Evolutionary conservation across 495 filamentous ascomycete species (phyloP).

Genomic region (Pyrenula aspistea): DNA sequence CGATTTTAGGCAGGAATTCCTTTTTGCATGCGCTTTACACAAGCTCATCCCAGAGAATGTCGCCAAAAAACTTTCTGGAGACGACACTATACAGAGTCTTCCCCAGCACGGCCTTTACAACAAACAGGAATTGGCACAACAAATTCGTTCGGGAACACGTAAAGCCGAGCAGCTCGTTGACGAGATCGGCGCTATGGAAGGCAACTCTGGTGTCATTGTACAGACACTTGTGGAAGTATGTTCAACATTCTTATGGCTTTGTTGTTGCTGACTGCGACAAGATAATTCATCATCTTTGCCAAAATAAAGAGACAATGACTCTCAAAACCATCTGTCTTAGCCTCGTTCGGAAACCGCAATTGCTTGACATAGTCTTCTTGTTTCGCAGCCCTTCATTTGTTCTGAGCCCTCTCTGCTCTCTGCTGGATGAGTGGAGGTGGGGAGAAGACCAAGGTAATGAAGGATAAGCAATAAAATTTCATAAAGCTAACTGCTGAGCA

Average conservation of each 20-base stretch:
- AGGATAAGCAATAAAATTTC: not conserved
- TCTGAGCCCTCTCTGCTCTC: constrained; percentile 68
- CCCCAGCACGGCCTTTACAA: constrained; percentile 63
- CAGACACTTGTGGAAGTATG: constrained; percentile 67
- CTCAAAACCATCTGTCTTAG: constrained; percentile 74
- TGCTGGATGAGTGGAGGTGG: constrained; percentile 83
- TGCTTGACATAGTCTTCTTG: constrained; percentile 74
- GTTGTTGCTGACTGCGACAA: constrained; percentile 14
- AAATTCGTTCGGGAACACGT: constrained; percentile 61
- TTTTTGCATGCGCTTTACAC: constrained; percentile 84
- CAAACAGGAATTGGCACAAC: constrained; percentile 61
- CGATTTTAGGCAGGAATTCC: constrained; percentile 79
- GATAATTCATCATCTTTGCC: constrained; percentile 68
- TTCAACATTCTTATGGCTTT: not conserved
- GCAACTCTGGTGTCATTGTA: constrained; percentile 84
- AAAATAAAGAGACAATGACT: constrained; percentile 80
- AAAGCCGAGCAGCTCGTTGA: constrained; percentile 59
- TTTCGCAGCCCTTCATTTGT: constrained; percentile 69
- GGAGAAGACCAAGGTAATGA: constrained; percentile 69
- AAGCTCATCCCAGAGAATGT: constrained; percentile 63
- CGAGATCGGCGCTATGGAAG: constrained; percentile 86
- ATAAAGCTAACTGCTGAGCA: not conserved
- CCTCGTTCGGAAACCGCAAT: constrained; percentile 63
- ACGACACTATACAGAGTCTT: constrained; percentile 72
- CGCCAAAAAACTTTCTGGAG: constrained; percentile 71